A percentile compares a stretch with the other conserved stretches of the same genome.
Conservation (phyloP, 306 rosid species). For the Canavalia ensiformis region DNA sequence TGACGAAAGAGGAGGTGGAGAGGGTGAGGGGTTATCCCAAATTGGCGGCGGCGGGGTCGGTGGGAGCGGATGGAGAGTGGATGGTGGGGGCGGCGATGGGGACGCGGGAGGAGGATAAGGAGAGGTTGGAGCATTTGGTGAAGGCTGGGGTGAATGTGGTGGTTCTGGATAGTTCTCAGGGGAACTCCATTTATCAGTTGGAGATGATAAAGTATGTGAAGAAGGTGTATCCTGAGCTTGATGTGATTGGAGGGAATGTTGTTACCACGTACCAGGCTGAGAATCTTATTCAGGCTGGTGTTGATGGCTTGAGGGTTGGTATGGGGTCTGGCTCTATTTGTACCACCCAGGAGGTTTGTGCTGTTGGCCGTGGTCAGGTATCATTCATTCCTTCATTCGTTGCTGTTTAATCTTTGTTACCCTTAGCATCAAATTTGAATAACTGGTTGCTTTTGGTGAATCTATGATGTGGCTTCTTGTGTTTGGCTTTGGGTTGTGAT, state of each 20-base stretch:
- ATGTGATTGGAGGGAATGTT: constrained; percentile 96
- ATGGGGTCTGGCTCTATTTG: constrained; percentile 99
- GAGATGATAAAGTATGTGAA: constrained; percentile 90
- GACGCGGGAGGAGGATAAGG: constrained; percentile 85
- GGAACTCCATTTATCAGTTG: constrained; percentile 85
- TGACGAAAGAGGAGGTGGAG: constrained; percentile 74
- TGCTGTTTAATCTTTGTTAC: neutral
- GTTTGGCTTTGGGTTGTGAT: constrained; percentile 6
- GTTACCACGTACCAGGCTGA: constrained; percentile 90
- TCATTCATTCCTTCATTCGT: neutral
- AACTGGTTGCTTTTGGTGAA: no score
- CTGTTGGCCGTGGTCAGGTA: constrained; percentile 98
- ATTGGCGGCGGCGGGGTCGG: constrained; percentile 68
- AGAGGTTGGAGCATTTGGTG: constrained; percentile 80
- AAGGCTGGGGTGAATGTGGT: constrained; percentile 83
- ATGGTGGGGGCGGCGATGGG: constrained; percentile 87
- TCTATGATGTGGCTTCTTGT: neutral
- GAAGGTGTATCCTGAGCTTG: constrained; percentile 66
- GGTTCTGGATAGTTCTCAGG: constrained; percentile 94
- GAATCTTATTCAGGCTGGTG: constrained; percentile 89
- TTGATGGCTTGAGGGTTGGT: constrained; percentile 89
- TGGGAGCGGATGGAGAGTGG: constrained; percentile 81
- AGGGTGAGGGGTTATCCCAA: constrained; percentile 74
- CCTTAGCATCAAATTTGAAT: no score
- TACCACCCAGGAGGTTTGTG: constrained; percentile 97